Evolutionary conservation across 176 grass and related monocot species (phyloP).

Genomic region (Aegilops tauschii): DNA sequence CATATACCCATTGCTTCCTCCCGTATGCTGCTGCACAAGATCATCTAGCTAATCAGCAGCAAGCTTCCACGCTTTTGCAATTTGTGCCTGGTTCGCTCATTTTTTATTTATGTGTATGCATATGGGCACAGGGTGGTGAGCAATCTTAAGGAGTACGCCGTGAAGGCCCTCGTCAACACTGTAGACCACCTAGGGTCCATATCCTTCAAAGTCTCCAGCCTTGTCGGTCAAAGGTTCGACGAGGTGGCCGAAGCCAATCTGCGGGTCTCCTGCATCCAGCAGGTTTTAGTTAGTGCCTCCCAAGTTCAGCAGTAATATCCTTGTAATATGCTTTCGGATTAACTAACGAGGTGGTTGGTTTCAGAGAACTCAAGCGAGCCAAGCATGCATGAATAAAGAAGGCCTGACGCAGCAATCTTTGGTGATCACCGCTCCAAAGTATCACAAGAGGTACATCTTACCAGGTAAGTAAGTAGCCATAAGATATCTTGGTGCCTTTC

Average conservation of each 20-base stretch:
- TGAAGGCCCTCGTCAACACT: constrained; percentile 80
- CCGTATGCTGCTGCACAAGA: not conserved
- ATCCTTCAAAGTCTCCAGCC: constrained; percentile 68
- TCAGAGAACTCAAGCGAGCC: constrained; percentile 64
- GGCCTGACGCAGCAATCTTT: constrained; percentile 87
- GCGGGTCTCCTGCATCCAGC: constrained; percentile 59
- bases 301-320: not conserved
- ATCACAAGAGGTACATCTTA: constrained; percentile 85
- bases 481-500: not conserved
- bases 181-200: constrained; percentile 84
- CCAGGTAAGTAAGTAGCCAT: constrained; percentile 38
- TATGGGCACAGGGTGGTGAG: constrained; percentile 49
- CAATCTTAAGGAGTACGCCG: constrained; percentile 67
- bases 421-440: constrained; percentile 79
- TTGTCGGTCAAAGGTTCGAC: constrained; percentile 55
- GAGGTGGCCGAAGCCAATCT: constrained; percentile 47
- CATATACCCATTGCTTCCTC: not conserved
- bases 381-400: constrained; percentile 62
- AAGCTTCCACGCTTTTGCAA: not conserved
- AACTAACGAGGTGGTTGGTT: not conserved
- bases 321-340: not conserved
- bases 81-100: not conserved
- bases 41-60: not conserved
- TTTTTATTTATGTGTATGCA: not conserved
- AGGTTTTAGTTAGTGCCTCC: constrained; percentile 40